phyloP scores from a whole-genome alignment of 2,329 filamentous ascomycete species.

The Dactylonectria macrodidyma region DNA sequence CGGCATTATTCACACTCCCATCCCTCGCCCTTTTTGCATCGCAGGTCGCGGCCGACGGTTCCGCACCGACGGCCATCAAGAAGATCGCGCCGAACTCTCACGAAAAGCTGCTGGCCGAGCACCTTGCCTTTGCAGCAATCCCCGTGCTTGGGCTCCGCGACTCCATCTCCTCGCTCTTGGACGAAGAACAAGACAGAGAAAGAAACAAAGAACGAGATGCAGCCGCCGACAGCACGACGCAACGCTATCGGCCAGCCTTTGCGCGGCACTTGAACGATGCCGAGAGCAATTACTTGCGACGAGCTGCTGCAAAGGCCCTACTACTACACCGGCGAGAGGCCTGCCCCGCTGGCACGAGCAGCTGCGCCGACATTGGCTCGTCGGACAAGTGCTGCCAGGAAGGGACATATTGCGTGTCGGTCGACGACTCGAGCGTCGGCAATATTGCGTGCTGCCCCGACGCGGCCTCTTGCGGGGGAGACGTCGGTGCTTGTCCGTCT shows the following conservation, averaged over 20 bases:
- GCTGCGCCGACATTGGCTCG: conserved; percentile 75
- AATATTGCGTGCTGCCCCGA: conserved; percentile 82
- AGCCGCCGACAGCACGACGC: conserved; percentile 33
- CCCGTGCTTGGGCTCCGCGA: conserved; percentile 47
- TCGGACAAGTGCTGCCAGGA: conserved; percentile 81
- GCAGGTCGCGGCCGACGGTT: conserved; percentile 52
- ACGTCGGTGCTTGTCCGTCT: conserved; percentile 72
- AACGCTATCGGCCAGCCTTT: conserved; percentile 64
- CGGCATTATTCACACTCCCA: conserved; percentile 56
- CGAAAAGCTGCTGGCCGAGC: conserved; percentile 82
- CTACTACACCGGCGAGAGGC: conserved; percentile 71
- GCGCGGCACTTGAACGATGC: conserved; percentile 60
- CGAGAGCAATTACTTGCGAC: conserved; percentile 53
- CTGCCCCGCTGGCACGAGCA: conserved; percentile 77
- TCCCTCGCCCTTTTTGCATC: conserved; percentile 64
- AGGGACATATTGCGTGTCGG: conserved; percentile 76
- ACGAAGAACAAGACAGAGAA: conserved; percentile 7
- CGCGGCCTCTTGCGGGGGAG: conserved; percentile 74
- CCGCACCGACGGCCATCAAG: conserved; percentile 73
- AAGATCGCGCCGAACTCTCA: conserved; percentile 80
- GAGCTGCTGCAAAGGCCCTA: conserved; percentile 61
- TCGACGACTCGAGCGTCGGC: conserved; percentile 74
- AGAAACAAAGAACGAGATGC: conserved; percentile 45
- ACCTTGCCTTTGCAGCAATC: conserved; percentile 66
- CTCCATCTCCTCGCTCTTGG: conserved; percentile 39